phyloP scores from a whole-genome alignment of 306 rosid genomes.

The Dryas alaskensis region DNA sequence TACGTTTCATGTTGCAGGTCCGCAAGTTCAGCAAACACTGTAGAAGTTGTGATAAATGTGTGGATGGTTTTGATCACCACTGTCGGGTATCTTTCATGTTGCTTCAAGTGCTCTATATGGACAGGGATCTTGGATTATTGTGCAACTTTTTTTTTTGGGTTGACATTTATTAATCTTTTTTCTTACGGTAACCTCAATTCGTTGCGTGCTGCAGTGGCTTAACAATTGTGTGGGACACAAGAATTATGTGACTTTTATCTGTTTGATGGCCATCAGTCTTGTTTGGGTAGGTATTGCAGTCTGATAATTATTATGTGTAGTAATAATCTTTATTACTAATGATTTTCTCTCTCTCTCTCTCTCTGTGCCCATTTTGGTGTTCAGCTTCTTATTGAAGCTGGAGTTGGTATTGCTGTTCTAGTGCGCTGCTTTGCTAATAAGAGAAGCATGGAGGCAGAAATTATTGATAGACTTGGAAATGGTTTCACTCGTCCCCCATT shows the following conservation, averaged over 20 bases:
- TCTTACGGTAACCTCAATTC: conserved; percentile 32
- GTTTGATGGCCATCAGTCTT: conserved; percentile 92
- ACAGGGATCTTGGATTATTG: background rate
- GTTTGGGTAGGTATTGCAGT: conserved; percentile 67
- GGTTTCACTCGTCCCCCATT: conserved; percentile 95
- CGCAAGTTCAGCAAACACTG: conserved; percentile 97
- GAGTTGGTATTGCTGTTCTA: conserved; percentile 84
- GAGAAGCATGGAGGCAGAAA: conserved; percentile 86
- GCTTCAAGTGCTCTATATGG: conserved; percentile 19
- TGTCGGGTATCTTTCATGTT: conserved; percentile 65
- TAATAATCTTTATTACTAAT: conserved; percentile 18
- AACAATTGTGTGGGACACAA: conserved; percentile 95
- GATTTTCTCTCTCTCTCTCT: conserved; percentile 15
- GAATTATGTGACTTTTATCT: conserved; percentile 77
- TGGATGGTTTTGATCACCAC: conserved; percentile 97
- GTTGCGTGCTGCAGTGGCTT: conserved; percentile 83
- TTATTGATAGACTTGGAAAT: conserved; percentile 89
- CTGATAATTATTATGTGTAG: conserved; percentile 3
- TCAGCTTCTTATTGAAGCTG: conserved; percentile 92
- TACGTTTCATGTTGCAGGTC: conserved; percentile 57
- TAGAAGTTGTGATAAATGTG: conserved; percentile 98
- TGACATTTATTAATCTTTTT: conserved; percentile 12
- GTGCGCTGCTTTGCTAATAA: conserved; percentile 91
- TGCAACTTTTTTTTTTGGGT: conserved; percentile 22
- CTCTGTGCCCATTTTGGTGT: conserved; percentile 17